phyloP scores from a whole-genome alignment of 495 filamentous ascomycete species.

The Tuber indicum region DNA sequence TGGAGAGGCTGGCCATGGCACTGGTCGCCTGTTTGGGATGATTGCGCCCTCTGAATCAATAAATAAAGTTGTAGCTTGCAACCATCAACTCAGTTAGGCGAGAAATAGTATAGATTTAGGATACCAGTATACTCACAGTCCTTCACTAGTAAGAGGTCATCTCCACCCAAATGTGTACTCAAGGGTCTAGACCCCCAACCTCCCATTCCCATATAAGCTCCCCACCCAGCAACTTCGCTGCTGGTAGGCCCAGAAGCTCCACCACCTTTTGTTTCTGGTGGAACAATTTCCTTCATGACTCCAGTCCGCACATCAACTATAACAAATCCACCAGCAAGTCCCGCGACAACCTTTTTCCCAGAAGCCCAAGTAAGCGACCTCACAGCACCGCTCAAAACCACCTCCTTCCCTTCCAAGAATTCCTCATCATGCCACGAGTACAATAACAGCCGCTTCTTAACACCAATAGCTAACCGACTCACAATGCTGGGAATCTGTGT shows the following conservation, averaged over 20 bases:
- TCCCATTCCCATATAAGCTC: conserved; percentile 85
- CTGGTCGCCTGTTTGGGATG: conserved; percentile 67
- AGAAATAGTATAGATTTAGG: background rate
- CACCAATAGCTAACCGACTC: conserved; percentile 78
- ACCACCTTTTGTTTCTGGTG: conserved; percentile 67
- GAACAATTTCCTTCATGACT: conserved; percentile 66
- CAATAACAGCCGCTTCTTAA: conserved; percentile 79
- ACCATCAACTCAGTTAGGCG: background rate
- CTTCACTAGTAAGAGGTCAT: conserved; percentile 81
- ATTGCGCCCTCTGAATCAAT: conserved; percentile 76
- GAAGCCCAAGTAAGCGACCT: conserved; percentile 84
- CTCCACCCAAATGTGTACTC: conserved; percentile 71
- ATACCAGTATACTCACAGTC: conserved; percentile 54
- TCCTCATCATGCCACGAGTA: conserved; percentile 98
- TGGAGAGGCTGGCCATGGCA: conserved; percentile 83
- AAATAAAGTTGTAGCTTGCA: conserved; percentile 68
- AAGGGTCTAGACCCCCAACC: conserved; percentile 85
- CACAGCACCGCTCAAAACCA: conserved; percentile 69
- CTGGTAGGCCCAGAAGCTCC: conserved; percentile 58
- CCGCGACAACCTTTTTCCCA: conserved; percentile 75
- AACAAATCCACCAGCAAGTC: conserved; percentile 80
- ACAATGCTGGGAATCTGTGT: conserved; percentile 87
- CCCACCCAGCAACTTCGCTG: conserved; percentile 55
- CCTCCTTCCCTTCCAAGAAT: conserved; percentile 67
- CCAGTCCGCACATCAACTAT: conserved; percentile 74